Percentiles rank a stretch among this genome's conserved stretches.
Conservation (phyloP, 2,329 filamentous ascomycete genomes). For the Pyrenophora teres region DNA sequence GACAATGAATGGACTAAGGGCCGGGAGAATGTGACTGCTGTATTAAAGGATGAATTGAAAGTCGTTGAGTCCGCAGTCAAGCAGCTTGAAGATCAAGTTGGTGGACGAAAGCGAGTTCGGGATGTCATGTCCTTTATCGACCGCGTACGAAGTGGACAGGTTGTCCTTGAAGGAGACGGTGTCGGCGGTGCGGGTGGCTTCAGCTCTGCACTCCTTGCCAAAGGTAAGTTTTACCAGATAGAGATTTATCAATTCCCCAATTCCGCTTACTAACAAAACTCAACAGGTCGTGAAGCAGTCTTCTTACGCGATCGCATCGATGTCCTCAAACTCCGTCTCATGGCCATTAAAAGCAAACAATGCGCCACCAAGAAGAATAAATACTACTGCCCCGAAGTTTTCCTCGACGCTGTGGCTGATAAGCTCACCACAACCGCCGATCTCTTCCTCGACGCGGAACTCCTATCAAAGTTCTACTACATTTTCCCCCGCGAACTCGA, state of each 20-base stretch:
- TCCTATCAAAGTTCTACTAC: constrained; percentile 96
- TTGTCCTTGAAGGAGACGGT: constrained; percentile 81
- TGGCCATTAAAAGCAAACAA: constrained; percentile 88
- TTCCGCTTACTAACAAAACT: constrained; percentile 9
- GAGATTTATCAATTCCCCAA: background rate
- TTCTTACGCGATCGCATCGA: constrained; percentile 92
- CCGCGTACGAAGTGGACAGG: constrained; percentile 82
- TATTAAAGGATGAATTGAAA: constrained; percentile 84
- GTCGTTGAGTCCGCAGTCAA: constrained; percentile 82
- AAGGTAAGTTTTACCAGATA: constrained; percentile 61
- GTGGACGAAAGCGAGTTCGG: constrained; percentile 79
- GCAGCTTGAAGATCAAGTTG: constrained; percentile 75
- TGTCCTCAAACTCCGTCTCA: constrained; percentile 85
- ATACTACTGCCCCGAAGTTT: constrained; percentile 95
- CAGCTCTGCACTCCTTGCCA: constrained; percentile 80
- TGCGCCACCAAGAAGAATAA: constrained; percentile 85
- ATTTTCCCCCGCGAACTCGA: constrained; percentile 95
- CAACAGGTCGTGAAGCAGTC: constrained; percentile 80
- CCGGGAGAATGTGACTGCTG: constrained; percentile 76
- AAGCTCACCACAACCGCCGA: constrained; percentile 95
- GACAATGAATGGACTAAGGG: constrained; percentile 86
- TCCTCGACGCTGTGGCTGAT: constrained; percentile 94
- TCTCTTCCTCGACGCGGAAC: constrained; percentile 94
- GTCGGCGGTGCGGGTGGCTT: constrained; percentile 89
- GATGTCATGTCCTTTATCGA: constrained; percentile 94